Conservation (phyloP, 805 yeast species). For the Pichia californica region DNA sequence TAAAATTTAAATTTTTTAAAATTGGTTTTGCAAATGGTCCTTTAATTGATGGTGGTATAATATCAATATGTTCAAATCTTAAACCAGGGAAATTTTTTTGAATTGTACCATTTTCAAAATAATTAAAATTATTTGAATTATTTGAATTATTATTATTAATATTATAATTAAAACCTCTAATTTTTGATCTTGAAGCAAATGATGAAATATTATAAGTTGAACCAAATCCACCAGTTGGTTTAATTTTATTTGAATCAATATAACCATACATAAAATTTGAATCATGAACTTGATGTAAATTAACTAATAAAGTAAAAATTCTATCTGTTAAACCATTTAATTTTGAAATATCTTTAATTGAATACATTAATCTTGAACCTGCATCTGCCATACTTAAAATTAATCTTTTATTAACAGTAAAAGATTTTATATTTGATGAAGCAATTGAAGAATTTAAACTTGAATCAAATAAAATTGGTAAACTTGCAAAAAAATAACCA, state of each 20-base stretch:
- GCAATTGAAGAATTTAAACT: slow-evolving; percentile 18
- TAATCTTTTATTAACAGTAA: slow-evolving; percentile 83
- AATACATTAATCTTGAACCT: slow-evolving; percentile 89
- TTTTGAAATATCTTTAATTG: slow-evolving; percentile 87
- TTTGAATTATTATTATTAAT: neutral
- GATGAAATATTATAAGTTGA: slow-evolving; percentile 25
- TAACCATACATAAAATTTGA: slow-evolving; percentile 44
- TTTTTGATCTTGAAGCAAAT: slow-evolving; percentile 25
- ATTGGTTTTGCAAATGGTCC: slow-evolving; percentile 57
- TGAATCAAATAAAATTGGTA: slow-evolving; percentile 67
- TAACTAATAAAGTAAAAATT: slow-evolving; percentile 68
- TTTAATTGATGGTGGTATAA: slow-evolving; percentile 63
- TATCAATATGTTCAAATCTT: slow-evolving; percentile 74
- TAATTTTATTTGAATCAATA: slow-evolving; percentile 12
- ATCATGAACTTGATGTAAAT: slow-evolving; percentile 78
- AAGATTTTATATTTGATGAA: slow-evolving; percentile 64
- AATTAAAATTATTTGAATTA: slow-evolving; percentile 41
- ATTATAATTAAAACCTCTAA: slow-evolving; percentile 10
- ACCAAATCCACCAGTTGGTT: slow-evolving; percentile 25
- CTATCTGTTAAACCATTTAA: slow-evolving; percentile 87
- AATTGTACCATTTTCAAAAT: slow-evolving; percentile 51
- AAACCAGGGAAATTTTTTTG: slow-evolving; percentile 75
- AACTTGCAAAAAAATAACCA: slow-evolving; percentile 86
- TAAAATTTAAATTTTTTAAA: slow-evolving; percentile 57
- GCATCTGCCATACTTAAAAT: slow-evolving; percentile 93